Evolutionary conservation across 2,329 filamentous ascomycete genomes (phyloP).

Genomic region (Fusarium sp.): DNA sequence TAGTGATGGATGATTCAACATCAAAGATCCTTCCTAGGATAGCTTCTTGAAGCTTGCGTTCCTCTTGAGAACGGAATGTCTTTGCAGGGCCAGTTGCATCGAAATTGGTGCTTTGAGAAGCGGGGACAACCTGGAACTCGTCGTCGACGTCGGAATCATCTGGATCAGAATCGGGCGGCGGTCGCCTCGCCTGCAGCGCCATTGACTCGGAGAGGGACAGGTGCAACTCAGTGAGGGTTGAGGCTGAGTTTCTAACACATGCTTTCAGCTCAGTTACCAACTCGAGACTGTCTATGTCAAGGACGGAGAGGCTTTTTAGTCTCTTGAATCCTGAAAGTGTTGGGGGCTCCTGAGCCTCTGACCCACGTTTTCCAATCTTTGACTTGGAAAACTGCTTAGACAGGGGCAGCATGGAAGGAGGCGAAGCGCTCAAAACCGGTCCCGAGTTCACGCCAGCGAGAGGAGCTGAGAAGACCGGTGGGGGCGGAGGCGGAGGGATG

Average conservation of each 20-base stretch:
- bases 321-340: slow-evolving; percentile 69
- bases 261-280: slow-evolving; percentile 66
- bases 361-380: slow-evolving; percentile 49
- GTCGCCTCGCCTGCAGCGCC: slow-evolving; percentile 56
- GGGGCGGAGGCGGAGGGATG: slow-evolving; percentile 41
- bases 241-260: slow-evolving; percentile 66
- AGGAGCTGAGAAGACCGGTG: slow-evolving; percentile 35
- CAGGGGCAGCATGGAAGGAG: slow-evolving; percentile 48
- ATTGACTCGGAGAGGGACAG: slow-evolving; percentile 69
- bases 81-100: slow-evolving; percentile 59
- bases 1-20: slow-evolving; percentile 56
- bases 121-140: slow-evolving; percentile 62
- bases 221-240: slow-evolving; percentile 65
- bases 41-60: slow-evolving; percentile 66
- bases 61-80: slow-evolving; percentile 62
- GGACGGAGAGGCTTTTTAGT: slow-evolving; percentile 64
- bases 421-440: slow-evolving; percentile 38
- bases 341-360: slow-evolving; percentile 55
- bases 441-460: slow-evolving; percentile 20
- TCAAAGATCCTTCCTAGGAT: slow-evolving; percentile 66
- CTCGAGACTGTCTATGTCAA: slow-evolving; percentile 72
- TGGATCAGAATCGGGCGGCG: slow-evolving; percentile 53
- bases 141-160: slow-evolving; percentile 67
- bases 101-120: slow-evolving; percentile 46
- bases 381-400: slow-evolving; percentile 52